Evolutionary conservation across 768 basidiomycete genomes (phyloP).

Genomic region (Tricholoma hemisulphureum): DNA sequence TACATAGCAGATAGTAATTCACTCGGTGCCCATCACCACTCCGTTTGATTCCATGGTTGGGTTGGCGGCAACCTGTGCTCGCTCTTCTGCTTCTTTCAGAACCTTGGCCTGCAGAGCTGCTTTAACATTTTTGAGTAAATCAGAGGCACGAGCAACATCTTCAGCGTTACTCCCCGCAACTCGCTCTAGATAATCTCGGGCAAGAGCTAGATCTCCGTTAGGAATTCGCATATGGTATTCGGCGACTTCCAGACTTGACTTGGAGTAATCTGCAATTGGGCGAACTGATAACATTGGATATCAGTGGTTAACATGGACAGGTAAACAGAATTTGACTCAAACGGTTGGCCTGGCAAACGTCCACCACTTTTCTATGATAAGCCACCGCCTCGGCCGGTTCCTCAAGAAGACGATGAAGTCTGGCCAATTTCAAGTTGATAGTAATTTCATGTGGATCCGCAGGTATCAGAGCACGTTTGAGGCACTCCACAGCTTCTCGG

Average conservation of each 20-base stretch:
- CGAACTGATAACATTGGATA: slow-evolving; percentile 44
- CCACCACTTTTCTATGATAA: slow-evolving; percentile 79
- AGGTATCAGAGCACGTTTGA: slow-evolving; percentile 83
- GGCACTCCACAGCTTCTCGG: slow-evolving; percentile 87
- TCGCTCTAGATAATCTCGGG: slow-evolving; percentile 68
- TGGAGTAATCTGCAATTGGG: slow-evolving; percentile 74
- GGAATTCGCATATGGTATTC: slow-evolving; percentile 67
- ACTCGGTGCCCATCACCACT: slow-evolving; percentile 4
- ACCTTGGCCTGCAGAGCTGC: slow-evolving; percentile 29
- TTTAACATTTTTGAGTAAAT: slow-evolving; percentile 63
- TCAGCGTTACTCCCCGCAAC: slow-evolving; percentile 80
- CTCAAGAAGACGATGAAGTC: slow-evolving; percentile 62
- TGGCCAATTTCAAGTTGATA: slow-evolving; percentile 73
- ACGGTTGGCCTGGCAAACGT: slow-evolving; percentile 68
- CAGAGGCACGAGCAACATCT: slow-evolving; percentile 72
- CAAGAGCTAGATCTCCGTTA: slow-evolving; percentile 65
- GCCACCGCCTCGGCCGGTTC: slow-evolving; percentile 69
- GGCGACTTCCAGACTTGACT: slow-evolving; percentile 82
- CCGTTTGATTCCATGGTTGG: background rate
- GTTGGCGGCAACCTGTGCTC: slow-evolving; percentile 7
- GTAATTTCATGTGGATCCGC: slow-evolving; percentile 75
- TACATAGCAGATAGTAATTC: background rate
- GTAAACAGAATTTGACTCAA: slow-evolving; percentile 24
- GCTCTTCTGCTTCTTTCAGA: slow-evolving; percentile 14
- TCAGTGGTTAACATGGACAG: slow-evolving; percentile 21